Base-by-base conservation (phyloP, 805 yeast species). In the Lachancea nothofagi region DNA sequence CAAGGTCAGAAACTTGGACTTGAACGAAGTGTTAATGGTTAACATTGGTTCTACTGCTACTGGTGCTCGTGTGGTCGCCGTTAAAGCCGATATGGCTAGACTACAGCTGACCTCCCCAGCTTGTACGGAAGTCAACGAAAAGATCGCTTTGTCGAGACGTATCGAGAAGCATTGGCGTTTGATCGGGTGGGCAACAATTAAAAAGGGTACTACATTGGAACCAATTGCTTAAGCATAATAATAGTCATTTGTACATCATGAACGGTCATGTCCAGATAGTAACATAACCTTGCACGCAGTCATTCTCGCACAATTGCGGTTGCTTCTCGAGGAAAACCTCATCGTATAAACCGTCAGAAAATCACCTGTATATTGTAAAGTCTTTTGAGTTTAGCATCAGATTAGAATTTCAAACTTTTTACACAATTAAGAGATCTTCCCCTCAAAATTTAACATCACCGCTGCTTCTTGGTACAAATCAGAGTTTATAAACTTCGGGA, bases 131-230 rank as follows among this genome's bases (percentile, higher is more conserved):
- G 76, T 90, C 37, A 86, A 94, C 53, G 99, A 93, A 72, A 90
- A 93, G 82, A 90, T 93, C 66, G 99, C 99, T 28, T 73, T 93
- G 61, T 88, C 97, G 32, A 85, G 99, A 77, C 89, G 98, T 78
- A 93, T 93, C 57, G 99, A 93, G 65, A 90, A 90, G 78, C 99
- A 93, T 68, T 93, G 97, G 96, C 93, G 99, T 77, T 76, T 93
- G 65, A 93, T 93, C 70, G 99, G 99, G 57, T 93, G 99, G 99
- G 99, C 98, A 55, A 88, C 96, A 37, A 90, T 89, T 64, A 84
- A 84, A 70, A 87, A 85, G 69, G 96, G 96, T 69, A 82, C 89
- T 45, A 81, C 89, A 42, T 75, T 84, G 62, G 94, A 84, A 60
- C 93, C 93, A 53, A 69, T 79, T 38, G 62, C 62, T 47, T 58